Percentiles rank a stretch among this genome's conserved stretches.
These are phyloP conservation scores for Emmonsiellopsis sp. DNA, from an alignment of 2,329 filamentous ascomycete species.

Conservation along the genomic window DNA sequence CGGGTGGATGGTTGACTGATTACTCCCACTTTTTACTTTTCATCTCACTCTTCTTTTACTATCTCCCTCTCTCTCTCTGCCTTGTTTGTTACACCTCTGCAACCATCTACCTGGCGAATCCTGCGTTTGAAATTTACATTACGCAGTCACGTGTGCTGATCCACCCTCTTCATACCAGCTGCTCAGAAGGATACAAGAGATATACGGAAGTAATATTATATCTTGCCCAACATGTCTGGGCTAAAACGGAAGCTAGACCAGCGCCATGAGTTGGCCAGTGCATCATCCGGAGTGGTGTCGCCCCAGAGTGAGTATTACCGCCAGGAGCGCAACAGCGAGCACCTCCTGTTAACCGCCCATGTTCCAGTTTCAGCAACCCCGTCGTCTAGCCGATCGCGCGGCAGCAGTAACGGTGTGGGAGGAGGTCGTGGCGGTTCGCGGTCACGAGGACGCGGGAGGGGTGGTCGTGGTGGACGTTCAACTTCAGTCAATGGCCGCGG, in stretches of 20 bases:
- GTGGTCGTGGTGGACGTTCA: neutral
- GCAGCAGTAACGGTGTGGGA: neutral
- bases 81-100: neutral
- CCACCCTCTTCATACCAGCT: no score
- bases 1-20: no score
- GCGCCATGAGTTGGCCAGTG: neutral
- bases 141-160: slow-evolving; percentile 1
- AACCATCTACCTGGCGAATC: neutral
- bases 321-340: neutral
- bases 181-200: neutral
- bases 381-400: neutral
- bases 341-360: neutral
- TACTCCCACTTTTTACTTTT: neutral
- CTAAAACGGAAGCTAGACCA: slow-evolving; percentile 4
- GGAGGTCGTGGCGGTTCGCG: neutral
- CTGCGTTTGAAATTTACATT: neutral
- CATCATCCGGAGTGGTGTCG: neutral
- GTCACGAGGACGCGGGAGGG: neutral
- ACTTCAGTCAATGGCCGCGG: neutral
- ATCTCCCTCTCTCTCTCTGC: neutral
- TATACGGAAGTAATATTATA: neutral
- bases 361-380: neutral
- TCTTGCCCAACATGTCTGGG: neutral
- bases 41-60: neutral
- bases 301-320: slow-evolving; percentile 1